Evolutionary conservation across 2,329 filamentous ascomycete genomes (phyloP).

Genomic region (Knufia fluminis): DNA sequence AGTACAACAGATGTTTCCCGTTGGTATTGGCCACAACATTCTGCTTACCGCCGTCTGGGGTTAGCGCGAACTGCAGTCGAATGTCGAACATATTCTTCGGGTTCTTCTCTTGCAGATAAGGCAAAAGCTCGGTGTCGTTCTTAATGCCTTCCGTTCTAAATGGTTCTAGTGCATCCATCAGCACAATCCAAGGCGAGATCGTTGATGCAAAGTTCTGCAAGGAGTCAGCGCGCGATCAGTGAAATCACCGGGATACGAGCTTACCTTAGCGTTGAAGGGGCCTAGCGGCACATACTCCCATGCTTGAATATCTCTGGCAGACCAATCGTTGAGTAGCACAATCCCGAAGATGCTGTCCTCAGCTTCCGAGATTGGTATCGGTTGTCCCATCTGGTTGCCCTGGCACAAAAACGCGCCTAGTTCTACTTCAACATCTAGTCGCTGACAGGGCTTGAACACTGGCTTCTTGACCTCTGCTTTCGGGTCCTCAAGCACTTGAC

Average conservation of each 20-base stretch:
- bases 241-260: not conserved
- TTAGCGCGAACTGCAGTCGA: constrained; percentile 55
- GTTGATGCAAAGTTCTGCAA: constrained; percentile 70
- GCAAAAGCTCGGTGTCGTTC: constrained; percentile 47
- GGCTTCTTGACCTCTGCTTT: constrained; percentile 53
- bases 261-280: constrained; percentile 33
- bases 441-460: constrained; percentile 53
- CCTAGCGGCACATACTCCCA: constrained; percentile 80
- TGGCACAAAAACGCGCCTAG: constrained; percentile 64
- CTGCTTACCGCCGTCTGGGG: constrained; percentile 42
- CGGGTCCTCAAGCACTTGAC: constrained; percentile 62
- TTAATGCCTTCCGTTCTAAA: constrained; percentile 49
- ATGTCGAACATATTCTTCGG: constrained; percentile 58
- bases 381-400: constrained; percentile 54
- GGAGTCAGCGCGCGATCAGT: constrained; percentile 49
- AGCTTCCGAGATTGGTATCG: constrained; percentile 55
- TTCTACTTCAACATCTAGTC: constrained; percentile 72
- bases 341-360: constrained; percentile 67
- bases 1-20: constrained; percentile 64
- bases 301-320: constrained; percentile 68
- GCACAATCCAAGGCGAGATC: constrained; percentile 70
- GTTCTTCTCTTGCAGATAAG: constrained; percentile 56
- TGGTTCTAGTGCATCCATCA: constrained; percentile 65
- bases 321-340: constrained; percentile 83
- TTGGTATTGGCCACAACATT: constrained; percentile 54